Conservation (phyloP, 176 grass and related monocot species). For the Ensete ventricosum region DNA sequence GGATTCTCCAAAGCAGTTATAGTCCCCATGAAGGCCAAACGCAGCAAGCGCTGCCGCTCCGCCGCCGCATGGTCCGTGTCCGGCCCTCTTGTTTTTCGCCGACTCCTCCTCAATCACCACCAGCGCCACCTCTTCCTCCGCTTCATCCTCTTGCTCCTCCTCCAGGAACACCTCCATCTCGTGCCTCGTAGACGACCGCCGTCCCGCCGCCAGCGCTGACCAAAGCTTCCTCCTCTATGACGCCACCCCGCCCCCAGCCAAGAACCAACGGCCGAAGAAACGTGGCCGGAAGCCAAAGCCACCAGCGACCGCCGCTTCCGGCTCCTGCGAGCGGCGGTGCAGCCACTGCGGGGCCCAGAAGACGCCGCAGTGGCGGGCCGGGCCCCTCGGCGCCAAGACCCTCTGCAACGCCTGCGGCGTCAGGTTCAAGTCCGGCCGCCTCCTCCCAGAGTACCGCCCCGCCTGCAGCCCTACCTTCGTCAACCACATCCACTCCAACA, state of each 20-base stretch:
- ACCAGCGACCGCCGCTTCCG: background rate
- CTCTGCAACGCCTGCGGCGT: constrained; percentile 93
- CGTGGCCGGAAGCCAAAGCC: constrained; percentile 69
- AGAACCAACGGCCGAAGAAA: constrained; percentile 59
- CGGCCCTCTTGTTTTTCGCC: constrained; percentile 29
- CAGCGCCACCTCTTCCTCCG: constrained; percentile 29
- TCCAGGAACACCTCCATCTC: constrained; percentile 34
- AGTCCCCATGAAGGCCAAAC: constrained; percentile 62
- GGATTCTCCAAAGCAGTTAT: constrained; percentile 54
- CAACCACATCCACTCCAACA: constrained; percentile 71
- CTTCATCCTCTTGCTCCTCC: constrained; percentile 17
- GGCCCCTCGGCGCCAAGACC: constrained; percentile 71
- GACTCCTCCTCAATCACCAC: constrained; percentile 31
- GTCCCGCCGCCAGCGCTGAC: background rate
- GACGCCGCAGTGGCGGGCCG: constrained; percentile 88
- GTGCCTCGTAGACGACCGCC: background rate
- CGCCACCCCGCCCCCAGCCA: constrained; percentile 7
- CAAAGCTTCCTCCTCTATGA: background rate
- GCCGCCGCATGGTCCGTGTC: constrained; percentile 5
- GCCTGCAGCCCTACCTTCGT: constrained; percentile 80
- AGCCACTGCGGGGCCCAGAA: constrained; percentile 93
- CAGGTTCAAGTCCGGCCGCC: constrained; percentile 76
- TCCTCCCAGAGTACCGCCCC: constrained; percentile 85
- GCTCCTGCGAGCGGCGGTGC: constrained; percentile 53
- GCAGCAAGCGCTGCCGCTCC: constrained; percentile 51